Evolutionary conservation across 305 asterid genomes (phyloP).

Genomic region (Salvia sclarea): DNA sequence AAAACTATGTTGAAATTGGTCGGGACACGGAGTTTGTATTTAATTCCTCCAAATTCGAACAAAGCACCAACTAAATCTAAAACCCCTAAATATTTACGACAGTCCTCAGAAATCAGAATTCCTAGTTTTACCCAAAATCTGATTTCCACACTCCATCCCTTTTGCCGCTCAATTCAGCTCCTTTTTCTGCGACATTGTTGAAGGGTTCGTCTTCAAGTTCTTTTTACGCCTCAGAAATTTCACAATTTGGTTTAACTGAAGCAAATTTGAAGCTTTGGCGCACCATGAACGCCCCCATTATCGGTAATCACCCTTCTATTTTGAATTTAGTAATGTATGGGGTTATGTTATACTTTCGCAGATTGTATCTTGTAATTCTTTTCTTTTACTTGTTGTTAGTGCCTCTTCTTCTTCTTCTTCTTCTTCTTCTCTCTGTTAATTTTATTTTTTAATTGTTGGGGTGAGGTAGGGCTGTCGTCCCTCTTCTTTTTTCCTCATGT

Average conservation of each 20-base stretch:
- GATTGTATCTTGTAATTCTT: neutral
- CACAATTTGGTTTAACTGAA: neutral
- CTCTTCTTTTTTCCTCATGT: neutral
- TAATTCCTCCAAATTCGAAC: no score
- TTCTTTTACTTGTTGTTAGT: neutral
- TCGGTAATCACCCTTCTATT: constrained; percentile 43
- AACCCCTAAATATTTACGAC: no score
- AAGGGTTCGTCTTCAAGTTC: constrained; percentile 1
- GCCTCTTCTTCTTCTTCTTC: neutral
- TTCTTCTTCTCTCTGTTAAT: neutral
- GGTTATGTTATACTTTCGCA: neutral
- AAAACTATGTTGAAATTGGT: no score
- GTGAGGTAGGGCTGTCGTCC: neutral
- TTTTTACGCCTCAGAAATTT: neutral
- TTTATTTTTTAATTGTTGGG: neutral
- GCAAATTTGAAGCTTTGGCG: constrained; percentile 3
- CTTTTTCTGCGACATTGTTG: neutral
- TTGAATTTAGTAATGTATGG: neutral
- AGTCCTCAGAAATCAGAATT: neutral
- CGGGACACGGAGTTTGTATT: no score
- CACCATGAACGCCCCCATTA: constrained; percentile 70
- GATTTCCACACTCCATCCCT: neutral
- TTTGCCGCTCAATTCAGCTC: neutral
- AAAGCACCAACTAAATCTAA: no score
- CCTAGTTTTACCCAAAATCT: neutral